Conservation (phyloP, 2,329 filamentous ascomycete genomes). For the Plectosphaerella cucumerina region DNA sequence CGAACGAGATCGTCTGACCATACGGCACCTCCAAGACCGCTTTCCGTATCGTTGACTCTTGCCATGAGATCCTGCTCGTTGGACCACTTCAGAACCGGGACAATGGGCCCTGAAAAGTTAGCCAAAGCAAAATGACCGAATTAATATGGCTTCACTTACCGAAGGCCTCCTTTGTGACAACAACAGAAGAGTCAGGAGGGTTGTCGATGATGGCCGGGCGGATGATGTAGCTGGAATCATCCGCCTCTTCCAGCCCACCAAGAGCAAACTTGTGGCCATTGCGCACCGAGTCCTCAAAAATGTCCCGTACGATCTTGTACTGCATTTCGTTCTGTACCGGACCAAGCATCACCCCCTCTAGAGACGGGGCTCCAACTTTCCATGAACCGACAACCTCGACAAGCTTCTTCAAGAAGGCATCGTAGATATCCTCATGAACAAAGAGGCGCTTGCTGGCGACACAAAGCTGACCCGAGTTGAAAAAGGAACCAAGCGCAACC, state of each 20-base stretch:
- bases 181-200: constrained; percentile 49
- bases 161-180: constrained; percentile 50
- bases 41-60: constrained; percentile 48
- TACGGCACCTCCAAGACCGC: constrained; percentile 53
- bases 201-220: constrained; percentile 55
- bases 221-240: constrained; percentile 45
- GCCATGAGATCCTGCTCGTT: constrained; percentile 56
- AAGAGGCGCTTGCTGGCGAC: constrained; percentile 56
- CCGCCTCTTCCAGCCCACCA: constrained; percentile 16
- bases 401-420: constrained; percentile 42
- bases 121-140: neutral
- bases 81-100: constrained; percentile 58
- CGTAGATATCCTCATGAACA: constrained; percentile 57
- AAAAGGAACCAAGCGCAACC: constrained; percentile 42
- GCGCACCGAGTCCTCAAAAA: constrained; percentile 28
- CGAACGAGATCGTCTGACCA: constrained; percentile 49
- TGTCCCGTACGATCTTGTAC: constrained; percentile 50
- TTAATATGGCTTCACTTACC: constrained; percentile 15
- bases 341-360: constrained; percentile 29
- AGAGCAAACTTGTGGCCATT: constrained; percentile 30
- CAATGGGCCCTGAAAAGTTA: constrained; percentile 45
- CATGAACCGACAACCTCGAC: neutral
- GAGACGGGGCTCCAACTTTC: constrained; percentile 11
- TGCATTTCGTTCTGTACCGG: constrained; percentile 64
- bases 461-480: constrained; percentile 52